Evolutionary conservation across 2,329 filamentous ascomycete genomes (phyloP).

Genomic region (Helminthosporium solani): DNA sequence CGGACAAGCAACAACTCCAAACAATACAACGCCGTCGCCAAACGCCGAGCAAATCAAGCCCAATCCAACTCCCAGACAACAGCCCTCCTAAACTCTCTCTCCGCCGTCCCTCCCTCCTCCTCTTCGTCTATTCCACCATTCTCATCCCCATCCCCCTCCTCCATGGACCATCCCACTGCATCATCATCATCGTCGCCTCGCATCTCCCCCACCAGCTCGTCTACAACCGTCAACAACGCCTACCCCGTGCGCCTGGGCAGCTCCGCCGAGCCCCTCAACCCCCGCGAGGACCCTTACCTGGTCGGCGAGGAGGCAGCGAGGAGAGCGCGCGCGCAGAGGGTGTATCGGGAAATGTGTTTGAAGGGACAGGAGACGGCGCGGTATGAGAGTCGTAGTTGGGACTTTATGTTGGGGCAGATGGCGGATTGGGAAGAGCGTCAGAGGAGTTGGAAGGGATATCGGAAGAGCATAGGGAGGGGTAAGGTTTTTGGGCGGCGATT

Average conservation of each 20-base stretch:
- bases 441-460: conserved; percentile 17
- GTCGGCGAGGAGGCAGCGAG: conserved; percentile 66
- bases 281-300: conserved; percentile 66
- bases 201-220: conserved; percentile 8
- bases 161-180: background rate
- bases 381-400: conserved; percentile 43
- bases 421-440: conserved; percentile 42
- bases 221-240: conserved; percentile 7
- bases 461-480: background rate
- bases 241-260: conserved; percentile 19
- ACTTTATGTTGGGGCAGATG: conserved; percentile 47
- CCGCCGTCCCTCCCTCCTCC: conserved; percentile 15
- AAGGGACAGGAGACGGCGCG: conserved; percentile 27
- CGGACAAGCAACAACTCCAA: conserved; percentile 57
- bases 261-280: conserved; percentile 43
- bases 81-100: conserved; percentile 19
- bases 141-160: background rate
- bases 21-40: conserved; percentile 65
- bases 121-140: too few species aligned
- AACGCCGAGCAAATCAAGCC: conserved; percentile 54
- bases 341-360: conserved; percentile 51
- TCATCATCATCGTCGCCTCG: background rate
- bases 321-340: conserved; percentile 57
- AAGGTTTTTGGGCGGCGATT: background rate
- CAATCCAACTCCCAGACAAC: conserved; percentile 11